Evolutionary conservation across 2,329 filamentous ascomycete genomes (phyloP), one percentile per base, ranked within the genome.

Genomic region (Colletotrichum simmondsii): DNA sequence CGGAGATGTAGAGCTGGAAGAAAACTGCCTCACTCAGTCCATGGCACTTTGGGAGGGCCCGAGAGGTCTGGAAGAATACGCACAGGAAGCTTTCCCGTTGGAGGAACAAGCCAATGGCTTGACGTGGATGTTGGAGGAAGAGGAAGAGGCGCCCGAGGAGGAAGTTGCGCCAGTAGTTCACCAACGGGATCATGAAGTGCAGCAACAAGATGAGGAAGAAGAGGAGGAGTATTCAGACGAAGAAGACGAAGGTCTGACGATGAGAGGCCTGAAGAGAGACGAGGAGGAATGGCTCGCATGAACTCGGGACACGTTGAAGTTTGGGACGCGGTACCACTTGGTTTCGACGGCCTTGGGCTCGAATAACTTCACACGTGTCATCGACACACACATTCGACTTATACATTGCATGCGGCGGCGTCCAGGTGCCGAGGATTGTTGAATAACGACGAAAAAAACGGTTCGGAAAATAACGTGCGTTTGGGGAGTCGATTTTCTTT

Each of bases 101-200:
- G 97, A 99, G 82, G 97, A 99, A 84, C 93, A 95, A 77, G 95
- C 95, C 37, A 98, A 98, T 80, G 96, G 96, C 5, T 85, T 97
- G 79, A 94, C 93, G 19, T 99, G 97, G 97, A 98, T 98, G 96
- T 80, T 88, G 56, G 87, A 89, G 5, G 87, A 88, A 12, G 87
- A 87, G 52, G 86, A 85, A 19, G 79, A 80, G n/a, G 79, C 78
- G 28, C 79, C 77, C 42, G 82, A 80, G 8, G 81, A 82, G 22
- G 82, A 71, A 28, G 49, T 26, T 4, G 35, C 19, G 42, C 19
- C 53, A 11, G 60, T 16, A 80, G 71, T 80, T 79, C 69, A 59
- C 28, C 69, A 63, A 24, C 42, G 37, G 11, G 69, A 72, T 14
- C 75, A 77, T 75, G 74, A 78, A 81, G 30, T 77, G 80, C 49